These are phyloP conservation scores for Leccinum fibrillosum DNA, from an alignment of 768 basidiomycete genomes.

Conservation along the genomic window DNA sequence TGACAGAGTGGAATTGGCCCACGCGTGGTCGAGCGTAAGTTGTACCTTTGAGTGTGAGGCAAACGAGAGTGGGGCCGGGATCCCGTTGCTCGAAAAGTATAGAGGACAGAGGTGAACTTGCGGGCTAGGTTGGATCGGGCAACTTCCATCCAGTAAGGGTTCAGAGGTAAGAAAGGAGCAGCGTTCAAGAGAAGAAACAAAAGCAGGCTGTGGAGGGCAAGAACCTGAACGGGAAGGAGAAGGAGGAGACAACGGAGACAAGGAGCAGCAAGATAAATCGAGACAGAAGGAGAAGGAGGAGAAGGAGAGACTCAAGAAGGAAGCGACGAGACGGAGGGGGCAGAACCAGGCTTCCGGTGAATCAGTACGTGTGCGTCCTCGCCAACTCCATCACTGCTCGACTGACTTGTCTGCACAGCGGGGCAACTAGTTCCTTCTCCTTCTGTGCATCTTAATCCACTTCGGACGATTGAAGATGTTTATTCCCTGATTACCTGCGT, in stretches of 20 bases:
- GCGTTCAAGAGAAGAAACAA: neutral
- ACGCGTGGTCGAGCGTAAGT: too few relatives aligned
- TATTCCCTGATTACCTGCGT: constrained; percentile 12
- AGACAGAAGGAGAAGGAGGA: too few relatives aligned
- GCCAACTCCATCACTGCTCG: neutral
- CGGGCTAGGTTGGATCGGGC: too few relatives aligned
- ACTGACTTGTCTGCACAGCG: constrained; percentile 5
- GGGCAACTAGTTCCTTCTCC: neutral
- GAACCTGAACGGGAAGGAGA: neutral
- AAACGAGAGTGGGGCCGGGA: too few relatives aligned
- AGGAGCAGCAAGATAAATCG: too few relatives aligned
- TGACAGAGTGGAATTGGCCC: too few relatives aligned
- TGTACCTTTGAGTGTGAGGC: too few relatives aligned
- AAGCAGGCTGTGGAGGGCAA: neutral
- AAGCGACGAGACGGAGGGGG: neutral
- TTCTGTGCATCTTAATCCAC: neutral
- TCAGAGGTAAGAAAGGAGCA: neutral
- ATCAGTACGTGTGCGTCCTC: constrained; percentile 12
- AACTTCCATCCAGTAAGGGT: too few relatives aligned
- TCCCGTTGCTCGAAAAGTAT: too few relatives aligned
- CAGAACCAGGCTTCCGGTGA: neutral
- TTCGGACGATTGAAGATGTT: constrained; percentile 1
- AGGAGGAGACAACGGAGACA: neutral
- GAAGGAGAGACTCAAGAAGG: neutral
- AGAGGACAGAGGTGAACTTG: too few relatives aligned